Percentiles rank a stretch among this genome's conserved stretches.
These are phyloP conservation scores for Fusarium sp. DNA, from an alignment of 2,329 filamentous ascomycete genomes.

Conservation along the genomic window DNA sequence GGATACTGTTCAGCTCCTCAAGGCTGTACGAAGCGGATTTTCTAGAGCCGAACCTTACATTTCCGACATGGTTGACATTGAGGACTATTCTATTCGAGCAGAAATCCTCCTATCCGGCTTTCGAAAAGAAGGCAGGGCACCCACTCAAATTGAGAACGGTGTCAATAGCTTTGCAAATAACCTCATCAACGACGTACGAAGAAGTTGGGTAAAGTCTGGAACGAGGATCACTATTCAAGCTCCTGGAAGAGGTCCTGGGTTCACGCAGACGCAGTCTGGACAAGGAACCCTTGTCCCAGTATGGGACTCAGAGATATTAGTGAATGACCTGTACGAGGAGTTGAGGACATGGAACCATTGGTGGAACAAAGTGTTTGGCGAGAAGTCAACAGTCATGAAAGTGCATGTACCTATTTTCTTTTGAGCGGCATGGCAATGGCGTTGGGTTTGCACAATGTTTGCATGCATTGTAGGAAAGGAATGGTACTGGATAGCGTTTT, in stretches of 20 bases:
- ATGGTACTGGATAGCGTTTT: slow-evolving; percentile 22
- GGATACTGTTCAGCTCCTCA: slow-evolving; percentile 35
- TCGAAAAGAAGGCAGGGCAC: slow-evolving; percentile 4
- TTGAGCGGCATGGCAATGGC: slow-evolving; percentile 46
- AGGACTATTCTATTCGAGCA: slow-evolving; percentile 31
- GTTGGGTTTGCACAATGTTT: slow-evolving; percentile 33
- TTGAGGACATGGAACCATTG: slow-evolving; percentile 54
- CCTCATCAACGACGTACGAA: slow-evolving; percentile 60
- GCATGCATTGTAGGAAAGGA: slow-evolving; percentile 8
- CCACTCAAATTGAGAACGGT: slow-evolving; percentile 45
- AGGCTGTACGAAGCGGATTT: slow-evolving; percentile 34
- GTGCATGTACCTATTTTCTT: slow-evolving; percentile 42
- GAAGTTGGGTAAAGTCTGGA: slow-evolving; percentile 58
- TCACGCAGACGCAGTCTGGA: slow-evolving; percentile 52
- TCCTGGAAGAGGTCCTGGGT: slow-evolving; percentile 51
- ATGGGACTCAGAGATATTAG: slow-evolving; percentile 52
- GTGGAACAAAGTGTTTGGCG: slow-evolving; percentile 47
- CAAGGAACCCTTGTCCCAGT: slow-evolving; percentile 52
- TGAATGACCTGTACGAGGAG: slow-evolving; percentile 51
- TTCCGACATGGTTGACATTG: slow-evolving; percentile 31
- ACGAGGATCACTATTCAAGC: slow-evolving; percentile 56
- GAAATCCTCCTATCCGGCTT: slow-evolving; percentile 44
- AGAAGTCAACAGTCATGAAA: not conserved
- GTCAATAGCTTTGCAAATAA: slow-evolving; percentile 58
- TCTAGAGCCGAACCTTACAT: slow-evolving; percentile 39